A percentile compares a stretch with the other conserved stretches of the same genome.
Conservation (phyloP, 305 asterid genomes). For the Fraxinus albicans region DNA sequence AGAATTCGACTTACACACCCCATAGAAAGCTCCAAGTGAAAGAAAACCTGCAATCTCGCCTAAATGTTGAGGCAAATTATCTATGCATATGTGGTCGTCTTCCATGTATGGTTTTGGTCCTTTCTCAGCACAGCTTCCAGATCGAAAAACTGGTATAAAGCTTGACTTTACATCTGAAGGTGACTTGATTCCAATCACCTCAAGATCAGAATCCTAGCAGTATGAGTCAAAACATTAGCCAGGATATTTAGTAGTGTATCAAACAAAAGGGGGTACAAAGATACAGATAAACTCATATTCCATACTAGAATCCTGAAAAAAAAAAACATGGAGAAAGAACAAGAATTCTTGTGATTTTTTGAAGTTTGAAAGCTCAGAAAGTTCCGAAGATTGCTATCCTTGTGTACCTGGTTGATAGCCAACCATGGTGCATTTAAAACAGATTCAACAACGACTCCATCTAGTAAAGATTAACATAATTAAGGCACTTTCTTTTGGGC, state of each 20-base stretch:
- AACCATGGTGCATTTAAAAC: neutral
- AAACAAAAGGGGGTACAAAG: neutral
- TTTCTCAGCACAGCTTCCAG: constrained; percentile 92
- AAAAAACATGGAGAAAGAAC: neutral
- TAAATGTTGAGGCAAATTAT: constrained; percentile 61
- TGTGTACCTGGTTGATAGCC: neutral
- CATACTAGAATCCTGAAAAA: neutral
- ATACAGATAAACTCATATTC: neutral
- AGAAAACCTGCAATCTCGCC: constrained; percentile 48
- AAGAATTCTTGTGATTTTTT: neutral
- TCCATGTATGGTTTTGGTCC: constrained; percentile 95
- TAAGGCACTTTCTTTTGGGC: neutral
- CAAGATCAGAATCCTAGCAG: neutral
- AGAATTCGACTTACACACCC: constrained; percentile 52
- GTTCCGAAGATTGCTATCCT: neutral
- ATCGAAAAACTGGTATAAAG: constrained; percentile 66
- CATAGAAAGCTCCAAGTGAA: constrained; percentile 82
- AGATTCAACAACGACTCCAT: neutral
- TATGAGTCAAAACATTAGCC: constrained; percentile 8
- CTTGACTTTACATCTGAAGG: constrained; percentile 54
- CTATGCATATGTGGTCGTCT: constrained; percentile 84
- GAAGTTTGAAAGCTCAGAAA: neutral
- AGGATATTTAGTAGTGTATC: neutral
- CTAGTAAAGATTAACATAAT: neutral
- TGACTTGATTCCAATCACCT: constrained; percentile 31